Evolutionary conservation across 2,329 filamentous ascomycete genomes (phyloP), one percentile per base, ranked within the genome.

Genomic region (Emergomyces orientalis): DNA sequence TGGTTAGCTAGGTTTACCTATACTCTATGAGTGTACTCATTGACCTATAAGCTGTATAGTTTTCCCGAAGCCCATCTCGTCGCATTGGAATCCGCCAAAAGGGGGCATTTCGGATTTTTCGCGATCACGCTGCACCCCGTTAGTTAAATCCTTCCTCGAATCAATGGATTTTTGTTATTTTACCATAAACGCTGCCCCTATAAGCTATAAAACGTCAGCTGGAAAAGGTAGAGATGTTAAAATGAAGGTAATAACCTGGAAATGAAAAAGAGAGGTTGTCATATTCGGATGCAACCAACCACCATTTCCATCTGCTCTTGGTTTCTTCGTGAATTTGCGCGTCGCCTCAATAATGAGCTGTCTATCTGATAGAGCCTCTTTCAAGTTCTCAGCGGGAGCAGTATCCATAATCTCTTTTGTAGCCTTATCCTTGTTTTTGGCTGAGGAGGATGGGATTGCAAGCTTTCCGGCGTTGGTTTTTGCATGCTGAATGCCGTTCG

Each of bases 61-160:
- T 64, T 78, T 78, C 0, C 76, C 76, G 34, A 77, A 72, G 0
- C 76, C 76, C 76, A 78, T 78, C 11, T 72, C 70, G 60, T 78
- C 76, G 37, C 73, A 75, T 1, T 76, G 68, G 22, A 78, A 67
- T 0, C 76, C 76, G 6, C 76, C 76, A 19, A 59, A 64, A 1
- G 75, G 73, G 9, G 56, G 37, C 2, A 37, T 25, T 34, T 56
- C 22, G 17, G 67, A 67, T 7, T 63, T 67, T 56, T 76, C 74
- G 19, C 72, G 69, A n/a, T 71, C 63, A 39, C 70, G 71, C 73
- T 75, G 45, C 27, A n/a, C 45, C n/a, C n/a, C 30, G 54, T 70
- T 45, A 72, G 63, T 37, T 43, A 30, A 25, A 49, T 11, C 9
- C 32, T 61, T 25, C 45, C 45, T 32, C 13, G 11, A 49, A 2